Percentiles rank a stretch among this genome's conserved stretches.
These are phyloP conservation scores for Mortierella hygrophila DNA, from an alignment of 192 early-diverging fungal genomes.

Conservation along the genomic window DNA sequence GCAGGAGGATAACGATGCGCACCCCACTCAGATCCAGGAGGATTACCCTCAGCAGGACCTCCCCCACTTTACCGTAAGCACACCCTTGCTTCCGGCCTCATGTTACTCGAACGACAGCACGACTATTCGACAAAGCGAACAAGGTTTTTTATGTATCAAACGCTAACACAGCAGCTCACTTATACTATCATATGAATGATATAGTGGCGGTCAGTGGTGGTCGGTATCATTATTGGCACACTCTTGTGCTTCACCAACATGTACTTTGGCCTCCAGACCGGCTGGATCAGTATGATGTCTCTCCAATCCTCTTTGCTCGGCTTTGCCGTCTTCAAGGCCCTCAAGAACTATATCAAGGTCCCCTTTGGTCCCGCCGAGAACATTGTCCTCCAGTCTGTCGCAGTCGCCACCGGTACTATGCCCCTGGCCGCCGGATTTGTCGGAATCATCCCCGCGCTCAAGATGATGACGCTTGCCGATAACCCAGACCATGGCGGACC, in stretches of 20 bases:
- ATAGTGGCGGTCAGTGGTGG: constrained; percentile 65
- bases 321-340: constrained; percentile 82
- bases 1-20: not conserved
- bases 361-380: constrained; percentile 87
- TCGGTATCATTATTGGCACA: constrained; percentile 78
- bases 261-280: constrained; percentile 90
- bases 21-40: constrained; percentile 14
- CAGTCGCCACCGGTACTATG: constrained; percentile 89
- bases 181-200: not conserved
- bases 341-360: constrained; percentile 54
- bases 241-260: constrained; percentile 88
- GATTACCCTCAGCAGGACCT: constrained; percentile 32
- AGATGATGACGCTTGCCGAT: constrained; percentile 71
- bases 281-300: constrained; percentile 87
- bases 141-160: not conserved
- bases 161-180: not conserved
- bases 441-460: constrained; percentile 86
- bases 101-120: not conserved
- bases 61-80: constrained; percentile 50
- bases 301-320: constrained; percentile 79
- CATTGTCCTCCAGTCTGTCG: constrained; percentile 85
- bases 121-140: not conserved
- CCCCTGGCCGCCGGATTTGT: constrained; percentile 86
- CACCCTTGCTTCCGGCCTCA: not conserved
- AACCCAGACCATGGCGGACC: constrained; percentile 56